Percentiles rank a stretch among this genome's conserved stretches.
phyloP scores from a whole-genome alignment of 371 early-diverging fungal species.

The Mucor lusitanicus region DNA sequence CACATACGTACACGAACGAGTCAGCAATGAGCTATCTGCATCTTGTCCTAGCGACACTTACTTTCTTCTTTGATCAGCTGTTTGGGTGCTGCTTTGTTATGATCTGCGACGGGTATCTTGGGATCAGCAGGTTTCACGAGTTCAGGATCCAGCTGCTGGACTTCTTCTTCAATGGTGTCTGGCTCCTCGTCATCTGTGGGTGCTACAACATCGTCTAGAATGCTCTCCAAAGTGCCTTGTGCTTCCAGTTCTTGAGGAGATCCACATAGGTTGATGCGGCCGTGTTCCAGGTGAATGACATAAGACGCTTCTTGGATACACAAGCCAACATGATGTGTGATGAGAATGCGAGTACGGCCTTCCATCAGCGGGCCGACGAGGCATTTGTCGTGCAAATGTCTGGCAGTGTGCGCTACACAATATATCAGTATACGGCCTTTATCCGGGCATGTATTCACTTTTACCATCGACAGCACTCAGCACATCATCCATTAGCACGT shows the following conservation, averaged over 20 bases:
- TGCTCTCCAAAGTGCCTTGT: slow-evolving; percentile 34
- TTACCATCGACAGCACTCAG: slow-evolving; percentile 72
- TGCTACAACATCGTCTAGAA: slow-evolving; percentile 40
- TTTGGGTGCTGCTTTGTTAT: slow-evolving; percentile 22
- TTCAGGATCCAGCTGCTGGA: slow-evolving; percentile 2
- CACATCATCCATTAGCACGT: slow-evolving; percentile 82
- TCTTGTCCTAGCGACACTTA: slow-evolving; percentile 1
- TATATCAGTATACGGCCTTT: too few species aligned
- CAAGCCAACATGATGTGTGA: slow-evolving; percentile 86
- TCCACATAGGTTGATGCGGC: slow-evolving; percentile 53
- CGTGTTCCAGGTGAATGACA: slow-evolving; percentile 33
- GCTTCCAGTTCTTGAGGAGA: slow-evolving; percentile 46
- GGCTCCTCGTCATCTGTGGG: not conserved
- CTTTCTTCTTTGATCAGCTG: slow-evolving; percentile 25
- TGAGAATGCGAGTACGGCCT: slow-evolving; percentile 79
- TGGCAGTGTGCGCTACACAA: slow-evolving; percentile 76
- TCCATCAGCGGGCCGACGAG: slow-evolving; percentile 71
- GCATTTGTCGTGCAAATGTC: slow-evolving; percentile 75
- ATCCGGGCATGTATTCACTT: too few species aligned
- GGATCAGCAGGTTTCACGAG: slow-evolving; percentile 19
- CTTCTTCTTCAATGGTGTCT: slow-evolving; percentile 14
- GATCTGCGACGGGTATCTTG: not conserved
- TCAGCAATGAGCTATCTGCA: too few species aligned
- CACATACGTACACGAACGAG: too few species aligned
- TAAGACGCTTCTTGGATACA: slow-evolving; percentile 52